phyloP scores from a whole-genome alignment of 176 grass and related monocot genomes.

The Aegilops umbellulata region DNA sequence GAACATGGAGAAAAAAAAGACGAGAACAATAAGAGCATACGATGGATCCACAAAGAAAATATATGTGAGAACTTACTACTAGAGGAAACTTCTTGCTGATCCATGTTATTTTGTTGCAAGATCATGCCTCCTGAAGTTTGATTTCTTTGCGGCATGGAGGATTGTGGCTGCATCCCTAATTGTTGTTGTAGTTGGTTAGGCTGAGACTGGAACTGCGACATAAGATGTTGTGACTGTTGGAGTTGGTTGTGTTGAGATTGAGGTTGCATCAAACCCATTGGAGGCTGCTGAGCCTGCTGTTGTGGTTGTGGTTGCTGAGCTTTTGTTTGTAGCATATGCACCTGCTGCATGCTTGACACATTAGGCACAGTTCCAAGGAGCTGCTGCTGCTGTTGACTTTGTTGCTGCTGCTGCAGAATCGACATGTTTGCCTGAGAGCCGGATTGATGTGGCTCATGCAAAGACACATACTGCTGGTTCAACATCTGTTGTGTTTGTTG shows the following conservation, averaged over 20 bases:
- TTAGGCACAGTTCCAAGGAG: slow-evolving; percentile 55
- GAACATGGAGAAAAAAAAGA: background rate
- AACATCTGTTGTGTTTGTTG: slow-evolving; percentile 73
- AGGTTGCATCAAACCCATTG: slow-evolving; percentile 49
- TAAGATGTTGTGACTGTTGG: slow-evolving; percentile 65
- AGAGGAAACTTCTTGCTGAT: slow-evolving; percentile 52
- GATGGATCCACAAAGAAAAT: background rate
- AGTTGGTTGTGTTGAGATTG: slow-evolving; percentile 68
- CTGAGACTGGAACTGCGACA: slow-evolving; percentile 64
- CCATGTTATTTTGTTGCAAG: slow-evolving; percentile 57
- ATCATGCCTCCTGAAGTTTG: slow-evolving; percentile 66
- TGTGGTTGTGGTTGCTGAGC: slow-evolving; percentile 59
- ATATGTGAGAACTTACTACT: slow-evolving; percentile 62
- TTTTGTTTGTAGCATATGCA: slow-evolving; percentile 59
- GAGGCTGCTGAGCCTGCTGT: slow-evolving; percentile 56
- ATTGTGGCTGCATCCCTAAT: slow-evolving; percentile 47
- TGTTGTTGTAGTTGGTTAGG: slow-evolving; percentile 55
- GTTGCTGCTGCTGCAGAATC: slow-evolving; percentile 52
- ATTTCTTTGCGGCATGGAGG: slow-evolving; percentile 47
- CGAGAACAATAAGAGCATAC: background rate
- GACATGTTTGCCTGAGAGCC: slow-evolving; percentile 57
- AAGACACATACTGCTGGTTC: slow-evolving; percentile 70
- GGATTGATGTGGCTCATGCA: slow-evolving; percentile 59
- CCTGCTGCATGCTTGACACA: slow-evolving; percentile 48
- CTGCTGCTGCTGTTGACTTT: slow-evolving; percentile 53